Evolutionary conservation across 2,329 filamentous ascomycete genomes (phyloP), one percentile per base, ranked within the genome.

Genomic region (Didymosphaeria variabile): DNA sequence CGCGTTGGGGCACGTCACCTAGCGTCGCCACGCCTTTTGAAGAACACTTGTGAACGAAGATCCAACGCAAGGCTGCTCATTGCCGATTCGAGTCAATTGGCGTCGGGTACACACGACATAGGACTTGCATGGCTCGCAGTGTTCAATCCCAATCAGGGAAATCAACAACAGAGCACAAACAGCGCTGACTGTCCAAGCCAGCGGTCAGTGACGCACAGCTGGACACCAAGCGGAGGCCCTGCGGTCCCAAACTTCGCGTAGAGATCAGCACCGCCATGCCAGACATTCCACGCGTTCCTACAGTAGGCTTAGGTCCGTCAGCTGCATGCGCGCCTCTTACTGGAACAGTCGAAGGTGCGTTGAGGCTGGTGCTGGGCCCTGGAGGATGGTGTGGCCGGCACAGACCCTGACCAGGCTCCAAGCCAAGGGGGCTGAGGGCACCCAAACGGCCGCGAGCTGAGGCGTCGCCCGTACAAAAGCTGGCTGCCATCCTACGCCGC

Each of bases 301-400:
- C 31, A 29, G 19, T 8, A 31, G 55, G 55, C 36, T 40, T 57
- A 57, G 52, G n/a, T 4, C 26, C 34, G 55, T 61, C 59, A 61
- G 55, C 59, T n/a, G 19, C 23, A 9, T 36, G 32, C 44, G 17
- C 9, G 40, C 29, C 49, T 44, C 46, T 46, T 49, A 36, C 56
- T 57, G 17, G 42, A 54, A 42, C 31, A 1, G 47, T 34, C n/a
- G 46, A 61, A 57, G 59, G 32, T 53, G 29, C 3, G 4, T 32
- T 62, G 63, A 65, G 63, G 62, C 62, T 65, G 62, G 59, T 55
- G 59, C 49, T 47, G 45, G 46, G 21, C 17, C 40, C 36, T 21
- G 55, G 15, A 45, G 42, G 42, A 46, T 26, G 38, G 26, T 15
- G 58, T 31, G 23, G 52, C 26, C 49, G 23, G 52, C 52, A 55